Base-by-base conservation (phyloP, 139 green algal species). In the Chlorella vulgaris region DNA sequence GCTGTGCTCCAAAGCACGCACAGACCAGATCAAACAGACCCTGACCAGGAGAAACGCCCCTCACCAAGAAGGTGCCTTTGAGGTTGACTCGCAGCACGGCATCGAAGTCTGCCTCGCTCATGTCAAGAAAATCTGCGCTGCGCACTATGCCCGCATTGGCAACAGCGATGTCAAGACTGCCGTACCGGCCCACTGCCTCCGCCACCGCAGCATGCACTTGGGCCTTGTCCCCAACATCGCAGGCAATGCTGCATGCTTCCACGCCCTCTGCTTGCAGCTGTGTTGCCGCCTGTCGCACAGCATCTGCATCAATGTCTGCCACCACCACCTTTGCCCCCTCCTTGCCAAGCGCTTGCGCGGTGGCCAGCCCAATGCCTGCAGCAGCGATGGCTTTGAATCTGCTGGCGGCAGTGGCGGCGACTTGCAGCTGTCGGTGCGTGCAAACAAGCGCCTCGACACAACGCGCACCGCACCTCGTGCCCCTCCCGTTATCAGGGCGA, bases 81-180 rank as follows among this genome's bases (percentile, higher is more conserved):
- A 98, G 86, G 85, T 98, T 98, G 33, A 98, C 92, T 0, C 75
- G 62, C 19, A 98, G 86, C 10, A 97, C 94, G 0, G 81, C 84
- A 75, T 96, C 93, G 62, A 90, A 96, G 76, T 96, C 94, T n/a
- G 89, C 81, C 63, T 97, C 94, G 3, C 55, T 88, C 89, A 98
- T 93, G 1, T 98, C 92, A 47, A 98, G 81, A 68, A 98, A 98
- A 6, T 90, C 83, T 2, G 88, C 92, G 2, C 87, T 85, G 29
- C 85, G 88, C 24, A 97, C 90, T 47, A 96, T 95, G 53, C 90
- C 93, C 70, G 88, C 88, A 55, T 88, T 88, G 40, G 71, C 75
- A 15, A 88, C 84, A 0, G 60, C 62, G 0, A 88, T 91, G 76
- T 98, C 93, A 19, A 98, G 33, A 21, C 82, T 70, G 4, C 91